Percentiles rank a stretch among this genome's conserved stretches.
These are phyloP conservation scores for Alternaria brassicae DNA, from an alignment of 2,329 filamentous ascomycete species.

Conservation along the genomic window DNA sequence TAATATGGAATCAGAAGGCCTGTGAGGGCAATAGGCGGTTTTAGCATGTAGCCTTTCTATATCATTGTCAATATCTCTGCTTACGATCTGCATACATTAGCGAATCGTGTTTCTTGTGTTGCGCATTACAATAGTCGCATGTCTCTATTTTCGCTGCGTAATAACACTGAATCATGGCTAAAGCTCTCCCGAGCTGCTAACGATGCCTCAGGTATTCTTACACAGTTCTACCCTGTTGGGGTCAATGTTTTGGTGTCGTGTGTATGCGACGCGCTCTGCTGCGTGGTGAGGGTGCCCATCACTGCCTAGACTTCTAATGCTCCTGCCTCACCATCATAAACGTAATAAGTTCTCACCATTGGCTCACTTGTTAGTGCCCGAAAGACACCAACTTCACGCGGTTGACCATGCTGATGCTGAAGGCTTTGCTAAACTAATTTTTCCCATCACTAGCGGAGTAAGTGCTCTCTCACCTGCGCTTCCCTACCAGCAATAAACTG, in stretches of 20 bases:
- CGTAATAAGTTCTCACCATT: not conserved
- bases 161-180: not conserved
- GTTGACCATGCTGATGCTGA: not conserved
- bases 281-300: not conserved
- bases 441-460: not conserved
- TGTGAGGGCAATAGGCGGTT: not conserved
- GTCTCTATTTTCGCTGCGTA: not conserved
- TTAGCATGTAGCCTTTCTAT: not conserved
- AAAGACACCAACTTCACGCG: not conserved
- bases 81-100: not conserved
- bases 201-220: not conserved
- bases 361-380: not conserved
- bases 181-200: not conserved
- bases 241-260: not conserved
- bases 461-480: slow-evolving; percentile 1
- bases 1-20: not conserved
- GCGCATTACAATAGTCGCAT: not conserved
- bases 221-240: not conserved
- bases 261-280: not conserved
- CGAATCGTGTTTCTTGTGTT: not conserved
- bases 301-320: not conserved
- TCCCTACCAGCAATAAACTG: not conserved
- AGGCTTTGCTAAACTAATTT: not conserved
- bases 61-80: not conserved
- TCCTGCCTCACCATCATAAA: not conserved